Percentiles rank a stretch among this genome's conserved stretches.
Conservation (phyloP, 179 eudicot species). For the Nepenthes alata region DNA sequence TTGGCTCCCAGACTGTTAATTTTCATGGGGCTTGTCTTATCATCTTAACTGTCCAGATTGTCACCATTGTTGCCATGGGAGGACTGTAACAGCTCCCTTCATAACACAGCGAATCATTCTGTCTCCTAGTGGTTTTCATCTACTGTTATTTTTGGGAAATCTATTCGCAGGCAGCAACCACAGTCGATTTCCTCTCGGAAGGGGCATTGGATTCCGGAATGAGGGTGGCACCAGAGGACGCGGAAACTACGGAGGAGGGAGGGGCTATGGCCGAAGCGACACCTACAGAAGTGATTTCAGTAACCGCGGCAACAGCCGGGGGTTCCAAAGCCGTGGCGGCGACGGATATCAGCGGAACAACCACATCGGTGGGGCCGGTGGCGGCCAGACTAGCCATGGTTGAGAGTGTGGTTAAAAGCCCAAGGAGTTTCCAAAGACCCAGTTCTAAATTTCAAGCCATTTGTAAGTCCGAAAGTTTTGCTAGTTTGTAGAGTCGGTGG, state of each 20-base stretch:
- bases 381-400: conserved; percentile 40
- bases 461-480: too few species aligned
- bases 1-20: too few species aligned
- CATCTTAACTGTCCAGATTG: too few species aligned
- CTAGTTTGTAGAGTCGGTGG: too few species aligned
- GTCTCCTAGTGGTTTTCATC: too few species aligned
- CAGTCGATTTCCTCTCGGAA: conserved; percentile 47
- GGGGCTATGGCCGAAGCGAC: conserved; percentile 53
- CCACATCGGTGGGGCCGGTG: conserved; percentile 14
- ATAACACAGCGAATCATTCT: too few species aligned
- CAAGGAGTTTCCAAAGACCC: too few species aligned
- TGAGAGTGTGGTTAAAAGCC: conserved; percentile 18
- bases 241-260: conserved; percentile 49
- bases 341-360: conserved; percentile 41
- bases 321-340: conserved; percentile 32
- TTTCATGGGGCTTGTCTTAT: too few species aligned
- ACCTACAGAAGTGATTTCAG: conserved; percentile 35
- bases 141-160: background rate
- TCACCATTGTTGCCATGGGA: too few species aligned
- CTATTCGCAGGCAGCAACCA: conserved; percentile 33
- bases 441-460: too few species aligned
- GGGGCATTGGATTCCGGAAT: conserved; percentile 37
- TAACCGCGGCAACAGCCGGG: conserved; percentile 28
- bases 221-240: conserved; percentile 53
- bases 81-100: too few species aligned